Conservation (phyloP, 148 eudicot species). For the Heliosperma pusillum region DNA sequence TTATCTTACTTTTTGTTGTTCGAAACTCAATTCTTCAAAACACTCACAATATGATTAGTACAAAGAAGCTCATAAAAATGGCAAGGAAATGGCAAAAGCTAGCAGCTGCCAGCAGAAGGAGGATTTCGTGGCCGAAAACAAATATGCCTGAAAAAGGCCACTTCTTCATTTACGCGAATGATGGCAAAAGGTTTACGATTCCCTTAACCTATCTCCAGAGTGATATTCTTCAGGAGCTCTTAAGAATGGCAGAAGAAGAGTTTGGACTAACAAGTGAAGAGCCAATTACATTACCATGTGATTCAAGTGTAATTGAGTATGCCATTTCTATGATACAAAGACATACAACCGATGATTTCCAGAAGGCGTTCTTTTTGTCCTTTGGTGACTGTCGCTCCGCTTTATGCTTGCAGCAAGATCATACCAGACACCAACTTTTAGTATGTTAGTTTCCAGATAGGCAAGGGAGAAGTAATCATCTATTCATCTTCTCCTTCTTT, state of each 20-base stretch:
- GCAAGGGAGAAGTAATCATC: neutral
- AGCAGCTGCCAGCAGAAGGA: constrained; percentile 22
- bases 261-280: constrained; percentile 16
- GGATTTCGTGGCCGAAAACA: constrained; percentile 4
- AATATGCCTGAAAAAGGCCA: constrained; percentile 6
- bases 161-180: constrained; percentile 17
- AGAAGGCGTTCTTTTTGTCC: constrained; percentile 20
- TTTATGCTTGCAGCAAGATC: neutral
- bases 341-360: constrained; percentile 10
- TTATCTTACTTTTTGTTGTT: neutral
- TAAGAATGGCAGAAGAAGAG: constrained; percentile 24
- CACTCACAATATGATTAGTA: no score
- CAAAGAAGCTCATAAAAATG: no score
- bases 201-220: constrained; percentile 15
- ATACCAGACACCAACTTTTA: neutral
- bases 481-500: neutral
- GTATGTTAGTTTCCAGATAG: constrained; percentile 6
- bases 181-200: constrained; percentile 17
- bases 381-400: constrained; percentile 8
- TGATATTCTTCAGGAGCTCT: constrained; percentile 7
- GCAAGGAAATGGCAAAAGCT: no score
- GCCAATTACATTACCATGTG: constrained; percentile 19
- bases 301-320: constrained; percentile 17
- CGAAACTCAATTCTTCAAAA: neutral
- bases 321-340: constrained; percentile 16